phyloP scores from a whole-genome alignment of 139 green algal species.

The Eudorina sp. region DNA sequence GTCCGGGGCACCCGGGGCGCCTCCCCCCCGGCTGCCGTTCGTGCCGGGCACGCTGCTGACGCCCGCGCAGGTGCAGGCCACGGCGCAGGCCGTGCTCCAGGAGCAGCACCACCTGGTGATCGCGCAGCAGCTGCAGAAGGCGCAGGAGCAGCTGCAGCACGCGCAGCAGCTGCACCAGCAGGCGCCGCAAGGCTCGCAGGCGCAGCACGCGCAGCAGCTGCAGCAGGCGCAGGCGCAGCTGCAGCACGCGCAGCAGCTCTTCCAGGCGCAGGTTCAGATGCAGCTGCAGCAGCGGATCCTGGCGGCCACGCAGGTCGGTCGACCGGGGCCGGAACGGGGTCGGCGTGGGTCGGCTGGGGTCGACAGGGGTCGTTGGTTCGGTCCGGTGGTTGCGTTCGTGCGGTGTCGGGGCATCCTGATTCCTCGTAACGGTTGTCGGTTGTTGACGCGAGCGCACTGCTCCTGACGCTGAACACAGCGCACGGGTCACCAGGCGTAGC shows the following conservation, averaged over 20 bases:
- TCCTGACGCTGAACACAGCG: no score
- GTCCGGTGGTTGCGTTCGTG: no score
- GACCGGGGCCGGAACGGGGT: no score
- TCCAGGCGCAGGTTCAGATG: slow-evolving; percentile 38
- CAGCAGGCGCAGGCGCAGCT: slow-evolving; percentile 38
- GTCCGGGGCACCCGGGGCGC: no score
- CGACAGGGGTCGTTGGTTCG: no score
- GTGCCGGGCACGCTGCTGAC: neutral
- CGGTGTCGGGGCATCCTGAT: no score
- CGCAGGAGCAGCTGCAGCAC: slow-evolving; percentile 39
- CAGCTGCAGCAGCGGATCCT: slow-evolving; percentile 42
- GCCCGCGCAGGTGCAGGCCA: slow-evolving; percentile 25
- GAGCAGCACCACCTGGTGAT: slow-evolving; percentile 37
- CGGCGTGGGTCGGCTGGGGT: no score
- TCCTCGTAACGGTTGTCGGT: no score
- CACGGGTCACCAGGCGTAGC: no score
- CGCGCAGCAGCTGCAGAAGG: slow-evolving; percentile 43
- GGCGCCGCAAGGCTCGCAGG: neutral
- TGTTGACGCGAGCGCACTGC: no score
- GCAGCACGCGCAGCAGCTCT: slow-evolving; percentile 46
- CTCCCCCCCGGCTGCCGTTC: no score
- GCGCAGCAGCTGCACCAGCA: slow-evolving; percentile 44
- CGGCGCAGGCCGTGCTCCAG: slow-evolving; percentile 5
- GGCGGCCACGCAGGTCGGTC: neutral
- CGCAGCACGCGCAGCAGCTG: slow-evolving; percentile 32